phyloP scores from a whole-genome alignment of 2,329 filamentous ascomycete species.

The Shiraia bambusicola region DNA sequence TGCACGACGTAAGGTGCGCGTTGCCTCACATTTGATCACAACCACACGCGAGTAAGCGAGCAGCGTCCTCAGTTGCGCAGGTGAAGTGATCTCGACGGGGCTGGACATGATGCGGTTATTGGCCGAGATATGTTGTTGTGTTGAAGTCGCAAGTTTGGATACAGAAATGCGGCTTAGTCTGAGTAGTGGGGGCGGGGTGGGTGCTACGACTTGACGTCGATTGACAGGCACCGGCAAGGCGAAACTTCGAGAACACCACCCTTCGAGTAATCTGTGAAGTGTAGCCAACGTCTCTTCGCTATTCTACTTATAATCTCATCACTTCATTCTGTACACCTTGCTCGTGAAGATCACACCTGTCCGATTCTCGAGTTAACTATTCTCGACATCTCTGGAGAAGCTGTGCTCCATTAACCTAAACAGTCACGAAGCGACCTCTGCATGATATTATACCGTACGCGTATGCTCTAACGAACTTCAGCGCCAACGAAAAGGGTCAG shows the following conservation, averaged over 20 bases:
- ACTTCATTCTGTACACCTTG: too few species aligned
- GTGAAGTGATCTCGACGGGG: conserved; percentile 47
- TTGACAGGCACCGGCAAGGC: conserved; percentile 19
- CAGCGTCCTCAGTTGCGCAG: conserved; percentile 54
- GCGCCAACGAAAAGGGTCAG: conserved; percentile 6
- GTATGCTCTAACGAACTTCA: background rate
- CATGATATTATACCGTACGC: background rate
- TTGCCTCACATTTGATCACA: conserved; percentile 79
- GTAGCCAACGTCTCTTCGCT: background rate
- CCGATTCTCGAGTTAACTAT: background rate
- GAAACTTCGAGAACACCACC: conserved; percentile 32
- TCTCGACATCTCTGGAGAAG: background rate
- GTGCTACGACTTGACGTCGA: conserved; percentile 9
- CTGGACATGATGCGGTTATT: conserved; percentile 45
- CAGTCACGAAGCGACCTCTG: background rate
- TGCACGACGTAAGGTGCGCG: conserved; percentile 12
- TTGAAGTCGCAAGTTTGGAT: conserved; percentile 16
- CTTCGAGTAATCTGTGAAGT: background rate
- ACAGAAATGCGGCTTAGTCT: background rate
- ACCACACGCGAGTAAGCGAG: conserved; percentile 75
- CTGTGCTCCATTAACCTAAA: background rate
- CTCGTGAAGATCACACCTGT: background rate
- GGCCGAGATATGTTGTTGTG: conserved; percentile 14
- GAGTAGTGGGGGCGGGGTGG: conserved; percentile 28
- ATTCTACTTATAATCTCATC: background rate